Evolutionary conservation across 148 eudicot genomes (phyloP), one percentile per base, ranked within the genome.

Genomic region (Silene uniflora): DNA sequence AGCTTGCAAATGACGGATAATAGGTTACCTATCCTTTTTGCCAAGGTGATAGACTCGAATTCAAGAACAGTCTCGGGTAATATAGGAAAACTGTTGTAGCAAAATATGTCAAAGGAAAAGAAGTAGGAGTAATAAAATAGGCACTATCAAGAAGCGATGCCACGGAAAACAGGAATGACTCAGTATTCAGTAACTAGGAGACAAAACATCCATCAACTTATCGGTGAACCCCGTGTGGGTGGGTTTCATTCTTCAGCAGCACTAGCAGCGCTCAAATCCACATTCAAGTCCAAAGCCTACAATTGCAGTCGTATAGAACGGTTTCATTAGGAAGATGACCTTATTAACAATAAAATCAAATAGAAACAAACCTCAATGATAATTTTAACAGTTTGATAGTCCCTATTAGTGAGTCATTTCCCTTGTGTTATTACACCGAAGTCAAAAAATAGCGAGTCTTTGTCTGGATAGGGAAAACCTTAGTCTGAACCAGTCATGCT

Each of bases 211-310:
- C 77, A 74, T 59, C 69, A 56, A 21, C 17, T 76, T 17, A 35
- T 35, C 39, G 19, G 17, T 18, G 25, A 78, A 35, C 18, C 76
- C 44, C 44, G 44, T 39, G 8, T 39, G 44, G 32, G 32, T 35
- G 78, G 32, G 11, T 69, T 64, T 92, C 89, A 93, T 82, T 93
- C 97, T 86, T 93, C 98, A 49, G 98, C 97, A 11, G 97, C 98
- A 81, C 95, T 93, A n/a, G 98, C 98, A 74, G 93, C 95, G 81
- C 89, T 91, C 65, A 93, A 81, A 81, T 93, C 98, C 81, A 93
- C 98, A 61, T 88, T 93, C 73, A 93, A 89, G 82, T 93, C 97
- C 74, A 93, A 84, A 78, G 73, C 93, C 98, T 93, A 85, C 82
- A 77, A 16, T 46, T 21, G 8, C 4, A 56, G 19, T 0, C 18